Conservation (phyloP, 2,329 filamentous ascomycete species). For the Anthostomella pinea region DNA sequence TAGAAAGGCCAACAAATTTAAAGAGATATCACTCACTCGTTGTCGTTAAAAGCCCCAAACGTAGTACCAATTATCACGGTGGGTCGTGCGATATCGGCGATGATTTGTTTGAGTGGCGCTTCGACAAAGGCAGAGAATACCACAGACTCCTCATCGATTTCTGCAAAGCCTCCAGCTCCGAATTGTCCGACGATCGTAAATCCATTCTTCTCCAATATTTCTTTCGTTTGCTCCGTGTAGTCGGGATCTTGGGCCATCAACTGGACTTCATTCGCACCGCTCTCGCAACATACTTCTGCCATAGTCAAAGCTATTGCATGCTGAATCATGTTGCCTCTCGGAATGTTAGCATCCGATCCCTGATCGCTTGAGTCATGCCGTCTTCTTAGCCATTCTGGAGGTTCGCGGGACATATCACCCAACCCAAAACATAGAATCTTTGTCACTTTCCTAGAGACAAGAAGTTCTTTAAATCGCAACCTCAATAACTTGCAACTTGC, state of each 20-base stretch:
- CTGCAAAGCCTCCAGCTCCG: constrained; percentile 34
- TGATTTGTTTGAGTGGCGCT: constrained; percentile 35
- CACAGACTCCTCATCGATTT: constrained; percentile 35
- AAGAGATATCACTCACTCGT: constrained; percentile 5
- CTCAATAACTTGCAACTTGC: constrained; percentile 19
- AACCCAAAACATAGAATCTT: constrained; percentile 28
- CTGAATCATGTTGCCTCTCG: constrained; percentile 20
- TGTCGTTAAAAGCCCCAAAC: neutral
- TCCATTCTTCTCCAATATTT: constrained; percentile 18
- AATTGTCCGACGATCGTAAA: constrained; percentile 25
- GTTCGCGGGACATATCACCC: constrained; percentile 22
- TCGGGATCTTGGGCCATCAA: constrained; percentile 27
- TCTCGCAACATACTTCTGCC: constrained; percentile 14
- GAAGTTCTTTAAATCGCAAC: constrained; percentile 15
- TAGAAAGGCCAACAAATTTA: constrained; percentile 8
- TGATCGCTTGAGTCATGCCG: constrained; percentile 13
- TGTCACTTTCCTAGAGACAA: constrained; percentile 19
- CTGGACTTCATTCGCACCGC: constrained; percentile 7
- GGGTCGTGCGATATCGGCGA: constrained; percentile 37
- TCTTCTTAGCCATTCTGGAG: constrained; percentile 18
- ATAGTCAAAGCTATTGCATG: constrained; percentile 26
- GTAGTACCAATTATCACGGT: constrained; percentile 10
- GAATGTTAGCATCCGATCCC: constrained; percentile 11
- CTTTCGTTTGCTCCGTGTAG: constrained; percentile 18
- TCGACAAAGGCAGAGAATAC: constrained; percentile 35